Evolutionary conservation across 345 rosid species (phyloP).

Genomic region (Lumnitzera littorea): DNA sequence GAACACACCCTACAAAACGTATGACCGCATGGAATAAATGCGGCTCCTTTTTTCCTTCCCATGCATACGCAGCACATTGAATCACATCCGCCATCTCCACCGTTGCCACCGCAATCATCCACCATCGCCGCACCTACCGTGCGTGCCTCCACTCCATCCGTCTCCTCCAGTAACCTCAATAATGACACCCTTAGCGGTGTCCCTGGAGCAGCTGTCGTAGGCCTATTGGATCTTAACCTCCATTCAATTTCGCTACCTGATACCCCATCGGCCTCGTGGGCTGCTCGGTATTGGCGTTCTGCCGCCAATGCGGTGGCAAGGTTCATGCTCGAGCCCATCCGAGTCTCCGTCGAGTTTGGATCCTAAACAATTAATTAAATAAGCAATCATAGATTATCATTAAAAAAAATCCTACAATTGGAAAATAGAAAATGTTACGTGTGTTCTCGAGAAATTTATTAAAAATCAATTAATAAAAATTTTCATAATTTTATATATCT

Average conservation of each 20-base stretch:
- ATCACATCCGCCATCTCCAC: conserved; percentile 10
- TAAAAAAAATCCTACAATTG: too few species aligned
- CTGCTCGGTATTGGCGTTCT: conserved; percentile 49
- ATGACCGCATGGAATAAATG: conserved; percentile 32
- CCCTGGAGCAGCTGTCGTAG: conserved; percentile 8
- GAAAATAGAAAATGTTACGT: too few species aligned
- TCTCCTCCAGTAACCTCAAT: conserved; percentile 72
- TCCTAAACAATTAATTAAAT: too few species aligned
- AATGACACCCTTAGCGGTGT: conserved; percentile 65
- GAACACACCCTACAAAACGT: conserved; percentile 30
- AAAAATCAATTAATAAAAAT: too few species aligned
- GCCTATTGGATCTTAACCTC: neutral
- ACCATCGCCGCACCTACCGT: neutral
- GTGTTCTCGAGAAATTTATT: too few species aligned
- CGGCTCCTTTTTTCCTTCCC: conserved; percentile 29
- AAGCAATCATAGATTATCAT: too few species aligned
- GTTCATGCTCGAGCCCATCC: conserved; percentile 48
- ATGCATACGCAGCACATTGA: conserved; percentile 30
- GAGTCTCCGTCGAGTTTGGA: conserved; percentile 1
- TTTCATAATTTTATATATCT: too few species aligned
- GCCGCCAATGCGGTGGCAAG: conserved; percentile 88
- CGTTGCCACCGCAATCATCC: neutral
- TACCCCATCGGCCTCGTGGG: conserved; percentile 16
- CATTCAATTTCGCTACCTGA: neutral
- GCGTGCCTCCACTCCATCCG: conserved; percentile 16